A percentile compares a stretch with the other conserved stretches of the same genome.
These are phyloP conservation scores for Aspergillus ellipticus DNA, from an alignment of 495 filamentous ascomycete species.

Conservation along the genomic window DNA sequence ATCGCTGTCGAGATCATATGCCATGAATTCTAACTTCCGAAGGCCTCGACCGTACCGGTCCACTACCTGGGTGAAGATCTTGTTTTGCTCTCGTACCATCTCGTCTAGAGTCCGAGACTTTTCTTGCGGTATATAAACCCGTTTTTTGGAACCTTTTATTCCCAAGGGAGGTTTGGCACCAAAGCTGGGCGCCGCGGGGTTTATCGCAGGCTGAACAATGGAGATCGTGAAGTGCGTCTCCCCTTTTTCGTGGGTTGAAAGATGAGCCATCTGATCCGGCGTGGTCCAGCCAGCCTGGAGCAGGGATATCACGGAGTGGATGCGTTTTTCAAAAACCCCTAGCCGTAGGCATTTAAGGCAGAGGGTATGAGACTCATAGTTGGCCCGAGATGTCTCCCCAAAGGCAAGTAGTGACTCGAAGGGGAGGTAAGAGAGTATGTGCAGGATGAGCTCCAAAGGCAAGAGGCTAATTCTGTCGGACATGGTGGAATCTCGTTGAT, in stretches of 20 bases:
- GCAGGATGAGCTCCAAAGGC: slow-evolving; percentile 31
- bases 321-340: slow-evolving; percentile 32
- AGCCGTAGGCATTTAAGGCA: slow-evolving; percentile 27
- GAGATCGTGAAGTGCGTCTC: slow-evolving; percentile 15
- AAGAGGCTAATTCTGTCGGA: slow-evolving; percentile 19
- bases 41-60: slow-evolving; percentile 24
- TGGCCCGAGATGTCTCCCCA: slow-evolving; percentile 29
- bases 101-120: slow-evolving; percentile 14
- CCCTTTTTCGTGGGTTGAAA: background rate
- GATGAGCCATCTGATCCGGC: slow-evolving; percentile 11
- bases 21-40: slow-evolving; percentile 28
- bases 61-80: slow-evolving; percentile 20
- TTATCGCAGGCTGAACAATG: slow-evolving; percentile 13
- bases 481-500: slow-evolving; percentile 5
- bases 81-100: slow-evolving; percentile 24
- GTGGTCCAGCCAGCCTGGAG: slow-evolving; percentile 29
- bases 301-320: slow-evolving; percentile 29
- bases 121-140: background rate
- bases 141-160: slow-evolving; percentile 1
- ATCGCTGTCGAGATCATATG: slow-evolving; percentile 25
- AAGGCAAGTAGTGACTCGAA: slow-evolving; percentile 29
- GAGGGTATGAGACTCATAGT: slow-evolving; percentile 25
- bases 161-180: background rate
- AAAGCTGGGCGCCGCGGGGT: background rate
- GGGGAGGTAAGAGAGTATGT: slow-evolving; percentile 33